Conservation (phyloP, 495 filamentous ascomycete genomes). For the Neurospora sp. region DNA sequence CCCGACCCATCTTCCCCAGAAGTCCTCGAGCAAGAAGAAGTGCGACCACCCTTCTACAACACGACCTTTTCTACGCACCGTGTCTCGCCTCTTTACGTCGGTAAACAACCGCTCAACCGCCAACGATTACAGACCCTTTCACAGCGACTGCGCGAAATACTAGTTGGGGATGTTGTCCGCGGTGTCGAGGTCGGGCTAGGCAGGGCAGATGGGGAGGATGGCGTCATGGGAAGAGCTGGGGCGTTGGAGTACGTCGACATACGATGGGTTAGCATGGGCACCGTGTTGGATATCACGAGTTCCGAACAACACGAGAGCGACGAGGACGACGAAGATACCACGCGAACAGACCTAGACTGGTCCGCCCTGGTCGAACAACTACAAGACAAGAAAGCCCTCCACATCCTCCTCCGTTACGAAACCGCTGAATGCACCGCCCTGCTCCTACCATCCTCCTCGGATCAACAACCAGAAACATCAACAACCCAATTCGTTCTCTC, state of each 20-base stretch:
- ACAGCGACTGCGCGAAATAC: conserved; percentile 28
- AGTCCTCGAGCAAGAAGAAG: background rate
- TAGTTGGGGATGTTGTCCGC: conserved; percentile 40
- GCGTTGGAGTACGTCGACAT: conserved; percentile 28
- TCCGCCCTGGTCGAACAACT: background rate
- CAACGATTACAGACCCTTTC: conserved; percentile 24
- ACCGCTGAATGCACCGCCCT: conserved; percentile 28
- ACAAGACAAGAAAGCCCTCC: conserved; percentile 14
- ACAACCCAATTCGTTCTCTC: background rate
- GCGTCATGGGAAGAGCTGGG: conserved; percentile 25
- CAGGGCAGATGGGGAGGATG: conserved; percentile 7
- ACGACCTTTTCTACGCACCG: conserved; percentile 39
- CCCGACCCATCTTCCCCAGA: background rate
- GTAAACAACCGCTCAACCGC: conserved; percentile 13
- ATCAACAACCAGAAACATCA: background rate
- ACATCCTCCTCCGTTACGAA: conserved; percentile 31
- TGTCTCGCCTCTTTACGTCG: conserved; percentile 34
- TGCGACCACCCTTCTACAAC: conserved; percentile 29
- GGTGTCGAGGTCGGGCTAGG: conserved; percentile 34
- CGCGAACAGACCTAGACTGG: background rate
- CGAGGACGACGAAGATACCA: background rate
- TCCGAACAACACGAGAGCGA: background rate
- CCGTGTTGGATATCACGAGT: conserved; percentile 7
- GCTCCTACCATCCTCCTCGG: conserved; percentile 20
- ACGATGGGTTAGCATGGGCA: conserved; percentile 15